A percentile compares a stretch with the other conserved stretches of the same genome.
Evolutionary conservation across 1,284 basidiomycete genomes (phyloP).

Genomic region (Rhizoctonia solani): DNA sequence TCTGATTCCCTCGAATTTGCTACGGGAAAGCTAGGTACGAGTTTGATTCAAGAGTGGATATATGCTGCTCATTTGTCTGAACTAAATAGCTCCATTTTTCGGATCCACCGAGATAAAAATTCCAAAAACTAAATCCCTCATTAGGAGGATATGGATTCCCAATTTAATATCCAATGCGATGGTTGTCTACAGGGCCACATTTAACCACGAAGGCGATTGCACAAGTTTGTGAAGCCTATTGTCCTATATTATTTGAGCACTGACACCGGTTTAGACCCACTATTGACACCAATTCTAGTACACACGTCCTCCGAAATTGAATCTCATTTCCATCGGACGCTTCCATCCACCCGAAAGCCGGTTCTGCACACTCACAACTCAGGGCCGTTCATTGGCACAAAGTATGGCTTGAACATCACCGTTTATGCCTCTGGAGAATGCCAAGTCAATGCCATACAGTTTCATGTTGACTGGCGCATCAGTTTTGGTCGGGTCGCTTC

Average conservation of each 20-base stretch:
- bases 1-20: conserved; percentile 44
- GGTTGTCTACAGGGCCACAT: conserved; percentile 61
- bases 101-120: conserved; percentile 39
- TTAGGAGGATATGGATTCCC: conserved; percentile 49
- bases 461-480: conserved; percentile 69
- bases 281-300: conserved; percentile 61
- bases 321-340: conserved; percentile 62
- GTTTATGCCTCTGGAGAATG: conserved; percentile 61
- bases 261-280: conserved; percentile 47
- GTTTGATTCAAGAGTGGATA: neutral
- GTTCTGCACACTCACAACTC: conserved; percentile 72
- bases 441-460: conserved; percentile 50
- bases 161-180: conserved; percentile 61
- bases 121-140: conserved; percentile 47
- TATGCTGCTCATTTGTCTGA: neutral
- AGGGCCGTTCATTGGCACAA: conserved; percentile 62
- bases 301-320: conserved; percentile 62
- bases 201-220: conserved; percentile 41
- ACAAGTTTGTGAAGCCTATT: conserved; percentile 36
- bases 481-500: conserved; percentile 69
- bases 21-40: conserved; percentile 52
- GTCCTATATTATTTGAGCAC: conserved; percentile 31
- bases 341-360: conserved; percentile 42
- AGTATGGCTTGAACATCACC: conserved; percentile 48
- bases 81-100: conserved; percentile 41